These are phyloP conservation scores for Calonectria crousiana DNA, from an alignment of 2,329 filamentous ascomycete species.

Conservation along the genomic window DNA sequence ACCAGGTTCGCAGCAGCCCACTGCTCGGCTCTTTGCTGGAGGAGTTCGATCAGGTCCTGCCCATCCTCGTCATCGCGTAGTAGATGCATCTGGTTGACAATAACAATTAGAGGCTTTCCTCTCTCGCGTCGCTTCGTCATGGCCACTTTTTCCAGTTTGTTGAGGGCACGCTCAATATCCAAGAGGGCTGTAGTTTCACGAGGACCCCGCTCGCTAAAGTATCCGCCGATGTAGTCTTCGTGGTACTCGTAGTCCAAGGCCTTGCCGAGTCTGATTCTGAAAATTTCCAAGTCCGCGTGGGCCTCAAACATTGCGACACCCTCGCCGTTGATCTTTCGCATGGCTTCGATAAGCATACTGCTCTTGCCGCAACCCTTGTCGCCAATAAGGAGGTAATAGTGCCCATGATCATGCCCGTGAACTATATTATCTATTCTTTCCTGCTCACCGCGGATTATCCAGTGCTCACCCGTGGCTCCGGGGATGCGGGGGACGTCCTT, in stretches of 20 bases:
- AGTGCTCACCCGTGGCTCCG: conserved; percentile 61
- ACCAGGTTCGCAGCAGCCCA: conserved; percentile 95
- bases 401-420: conserved; percentile 76
- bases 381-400: conserved; percentile 92
- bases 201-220: conserved; percentile 94
- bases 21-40: conserved; percentile 95
- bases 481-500: conserved; percentile 64
- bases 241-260: conserved; percentile 97
- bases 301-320: conserved; percentile 96
- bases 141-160: conserved; percentile 97
- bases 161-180: conserved; percentile 96
- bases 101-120: conserved; percentile 83
- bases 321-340: conserved; percentile 91
- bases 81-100: conserved; percentile 94
- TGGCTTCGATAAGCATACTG: conserved; percentile 94
- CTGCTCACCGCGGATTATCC: conserved; percentile 90
- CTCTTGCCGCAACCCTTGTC: conserved; percentile 98
- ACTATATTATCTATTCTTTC: conserved; percentile 85
- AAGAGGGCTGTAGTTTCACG: conserved; percentile 91
- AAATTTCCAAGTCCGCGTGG: conserved; percentile 94
- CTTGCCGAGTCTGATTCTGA: conserved; percentile 91
- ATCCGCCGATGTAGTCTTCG: conserved; percentile 96
- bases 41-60: conserved; percentile 90
- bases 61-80: conserved; percentile 93
- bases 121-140: conserved; percentile 73